These are phyloP conservation scores for Saccharomycopsis hybrid DNA, from an alignment of 1,139 yeast genomes.

Conservation along the genomic window DNA sequence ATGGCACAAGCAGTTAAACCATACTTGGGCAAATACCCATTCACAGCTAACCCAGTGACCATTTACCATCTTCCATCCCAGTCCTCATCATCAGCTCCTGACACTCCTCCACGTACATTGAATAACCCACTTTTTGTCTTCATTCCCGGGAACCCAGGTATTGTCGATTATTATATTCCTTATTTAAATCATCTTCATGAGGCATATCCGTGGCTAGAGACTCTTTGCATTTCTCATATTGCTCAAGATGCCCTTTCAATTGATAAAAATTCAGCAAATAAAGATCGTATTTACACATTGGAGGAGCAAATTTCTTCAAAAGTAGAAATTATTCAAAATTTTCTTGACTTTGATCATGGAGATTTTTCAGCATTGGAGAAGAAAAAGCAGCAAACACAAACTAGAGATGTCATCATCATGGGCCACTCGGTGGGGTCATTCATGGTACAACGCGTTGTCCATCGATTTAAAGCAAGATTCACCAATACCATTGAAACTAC, in stretches of 20 bases:
- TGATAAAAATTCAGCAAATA: background rate
- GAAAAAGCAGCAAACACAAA: background rate
- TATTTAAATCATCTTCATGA: slow-evolving; percentile 41
- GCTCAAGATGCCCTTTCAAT: slow-evolving; percentile 21
- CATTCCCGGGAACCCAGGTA: slow-evolving; percentile 67
- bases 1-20: too few relatives aligned
- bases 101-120: background rate
- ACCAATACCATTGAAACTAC: slow-evolving; percentile 38
- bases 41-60: slow-evolving; percentile 9
- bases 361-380: slow-evolving; percentile 4
- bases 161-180: slow-evolving; percentile 49
- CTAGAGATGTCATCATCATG: slow-evolving; percentile 38
- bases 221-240: slow-evolving; percentile 48
- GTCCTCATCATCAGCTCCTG: background rate
- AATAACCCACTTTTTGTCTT: slow-evolving; percentile 38
- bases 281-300: slow-evolving; percentile 30
- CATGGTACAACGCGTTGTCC: slow-evolving; percentile 45
- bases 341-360: slow-evolving; percentile 22
- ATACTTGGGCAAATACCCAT: slow-evolving; percentile 9
- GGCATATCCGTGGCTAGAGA: slow-evolving; percentile 37
- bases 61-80: slow-evolving; percentile 11
- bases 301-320: slow-evolving; percentile 51
- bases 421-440: slow-evolving; percentile 63
- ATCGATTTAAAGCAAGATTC: slow-evolving; percentile 17
- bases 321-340: slow-evolving; percentile 33